Conservation (phyloP, 805 yeast species). For the Saccharomyces mikatae region DNA sequence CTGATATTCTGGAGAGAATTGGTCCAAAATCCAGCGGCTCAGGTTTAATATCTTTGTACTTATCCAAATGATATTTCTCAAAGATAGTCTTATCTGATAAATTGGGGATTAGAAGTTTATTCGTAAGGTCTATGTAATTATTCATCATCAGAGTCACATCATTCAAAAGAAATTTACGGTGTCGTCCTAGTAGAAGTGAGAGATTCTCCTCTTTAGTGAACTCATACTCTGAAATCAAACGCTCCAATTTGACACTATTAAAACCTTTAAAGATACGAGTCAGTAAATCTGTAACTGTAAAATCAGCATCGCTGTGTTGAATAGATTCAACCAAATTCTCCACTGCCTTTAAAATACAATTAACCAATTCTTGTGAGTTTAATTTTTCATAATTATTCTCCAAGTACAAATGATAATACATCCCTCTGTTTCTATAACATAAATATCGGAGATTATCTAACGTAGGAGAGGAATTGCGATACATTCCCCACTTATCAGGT, state of each 20-base stretch:
- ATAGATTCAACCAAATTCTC: constrained; percentile 62
- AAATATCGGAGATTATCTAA: constrained; percentile 68
- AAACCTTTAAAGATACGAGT: constrained; percentile 45
- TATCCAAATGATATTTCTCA: background rate
- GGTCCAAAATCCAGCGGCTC: constrained; percentile 10
- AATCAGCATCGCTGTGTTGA: constrained; percentile 61
- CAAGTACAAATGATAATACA: constrained; percentile 45
- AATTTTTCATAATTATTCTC: constrained; percentile 15
- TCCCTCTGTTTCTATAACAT: constrained; percentile 74
- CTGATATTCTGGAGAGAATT: constrained; percentile 27
- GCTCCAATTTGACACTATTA: constrained; percentile 40
- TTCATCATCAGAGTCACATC: background rate
- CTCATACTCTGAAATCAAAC: constrained; percentile 54
- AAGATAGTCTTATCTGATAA: background rate
- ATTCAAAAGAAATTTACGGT: background rate
- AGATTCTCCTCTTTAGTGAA: constrained; percentile 33
- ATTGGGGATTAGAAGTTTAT: background rate
- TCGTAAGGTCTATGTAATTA: background rate
- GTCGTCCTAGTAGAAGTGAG: constrained; percentile 16
- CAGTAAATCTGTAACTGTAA: constrained; percentile 41
- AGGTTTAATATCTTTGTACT: background rate
- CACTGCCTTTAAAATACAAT: constrained; percentile 38
- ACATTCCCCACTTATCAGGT: constrained; percentile 34
- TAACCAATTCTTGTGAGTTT: constrained; percentile 33
- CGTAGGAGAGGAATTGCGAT: constrained; percentile 46